Evolutionary conservation across 306 rosid genomes (phyloP).

Genomic region (Luffa aegyptiaca): DNA sequence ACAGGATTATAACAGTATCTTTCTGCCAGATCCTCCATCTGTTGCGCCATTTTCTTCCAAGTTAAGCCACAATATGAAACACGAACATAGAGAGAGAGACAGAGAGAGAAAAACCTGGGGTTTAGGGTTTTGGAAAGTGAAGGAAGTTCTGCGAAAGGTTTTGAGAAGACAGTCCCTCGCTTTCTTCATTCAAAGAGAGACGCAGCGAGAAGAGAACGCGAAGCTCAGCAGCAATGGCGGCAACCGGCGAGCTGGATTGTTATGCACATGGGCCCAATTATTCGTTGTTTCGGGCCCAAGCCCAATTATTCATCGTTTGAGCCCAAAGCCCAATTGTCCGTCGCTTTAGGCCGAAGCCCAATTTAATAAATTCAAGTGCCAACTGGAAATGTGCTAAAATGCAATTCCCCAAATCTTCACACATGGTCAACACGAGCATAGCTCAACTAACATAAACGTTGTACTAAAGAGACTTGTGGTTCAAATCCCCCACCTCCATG

Average conservation of each 20-base stretch:
- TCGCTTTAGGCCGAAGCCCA: background rate
- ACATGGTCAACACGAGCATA: too few relatives aligned
- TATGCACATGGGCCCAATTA: background rate
- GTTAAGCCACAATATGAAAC: background rate
- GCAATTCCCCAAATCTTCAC: too few relatives aligned
- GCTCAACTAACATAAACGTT: too few relatives aligned
- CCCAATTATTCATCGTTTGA: background rate
- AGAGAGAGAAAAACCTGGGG: slow-evolving; percentile 1
- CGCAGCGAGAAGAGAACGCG: background rate
- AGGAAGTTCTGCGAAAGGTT: slow-evolving; percentile 18
- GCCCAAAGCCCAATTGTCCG: background rate
- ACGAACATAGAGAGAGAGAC: background rate
- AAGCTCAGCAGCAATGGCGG: background rate
- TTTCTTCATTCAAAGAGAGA: slow-evolving; percentile 59
- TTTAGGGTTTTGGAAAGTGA: slow-evolving; percentile 16
- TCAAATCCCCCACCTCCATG: too few relatives aligned
- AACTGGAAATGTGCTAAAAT: too few relatives aligned
- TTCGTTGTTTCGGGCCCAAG: background rate
- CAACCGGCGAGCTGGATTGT: background rate
- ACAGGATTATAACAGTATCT: slow-evolving; percentile 53
- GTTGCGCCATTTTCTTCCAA: background rate
- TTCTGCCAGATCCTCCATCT: slow-evolving; percentile 37
- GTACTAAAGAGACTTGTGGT: too few relatives aligned
- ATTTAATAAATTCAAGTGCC: background rate
- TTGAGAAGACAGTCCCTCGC: slow-evolving; percentile 39